Evolutionary conservation across 768 basidiomycete genomes (phyloP).

Genomic region (Pholiota molesta): DNA sequence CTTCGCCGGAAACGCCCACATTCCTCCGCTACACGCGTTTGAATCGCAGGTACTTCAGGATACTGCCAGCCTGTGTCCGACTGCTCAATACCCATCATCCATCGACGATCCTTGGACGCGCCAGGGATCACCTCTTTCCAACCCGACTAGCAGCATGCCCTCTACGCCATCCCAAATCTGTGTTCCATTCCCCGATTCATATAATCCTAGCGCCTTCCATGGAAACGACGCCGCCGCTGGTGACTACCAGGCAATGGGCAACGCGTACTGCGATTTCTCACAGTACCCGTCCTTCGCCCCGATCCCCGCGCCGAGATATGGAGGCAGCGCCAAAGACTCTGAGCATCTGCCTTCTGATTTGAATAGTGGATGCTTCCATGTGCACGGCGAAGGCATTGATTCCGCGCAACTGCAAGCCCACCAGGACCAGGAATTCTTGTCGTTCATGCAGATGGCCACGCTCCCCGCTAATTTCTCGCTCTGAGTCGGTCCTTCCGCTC

Average conservation of each 20-base stretch:
- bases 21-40: slow-evolving; percentile 6
- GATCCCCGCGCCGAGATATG: slow-evolving; percentile 20
- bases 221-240: slow-evolving; percentile 21
- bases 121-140: slow-evolving; percentile 44
- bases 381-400: slow-evolving; percentile 9
- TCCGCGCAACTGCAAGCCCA: slow-evolving; percentile 25
- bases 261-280: slow-evolving; percentile 24
- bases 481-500: slow-evolving; percentile 13
- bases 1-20: slow-evolving; percentile 2
- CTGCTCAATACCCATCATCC: slow-evolving; percentile 33
- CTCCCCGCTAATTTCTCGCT: slow-evolving; percentile 31
- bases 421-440: slow-evolving; percentile 35
- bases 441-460: slow-evolving; percentile 33
- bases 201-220: slow-evolving; percentile 24
- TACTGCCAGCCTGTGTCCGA: slow-evolving; percentile 33
- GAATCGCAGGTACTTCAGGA: slow-evolving; percentile 8
- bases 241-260: slow-evolving; percentile 28
- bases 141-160: slow-evolving; percentile 37
- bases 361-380: slow-evolving; percentile 20
- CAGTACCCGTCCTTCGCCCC: slow-evolving; percentile 25
- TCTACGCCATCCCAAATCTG: slow-evolving; percentile 40
- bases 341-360: slow-evolving; percentile 23
- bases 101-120: slow-evolving; percentile 44
- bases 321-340: slow-evolving; percentile 14
- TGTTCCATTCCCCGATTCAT: slow-evolving; percentile 31